These are phyloP conservation scores for Cardiospermum halicacabum DNA, from an alignment of 345 rosid genomes.

Conservation along the genomic window DNA sequence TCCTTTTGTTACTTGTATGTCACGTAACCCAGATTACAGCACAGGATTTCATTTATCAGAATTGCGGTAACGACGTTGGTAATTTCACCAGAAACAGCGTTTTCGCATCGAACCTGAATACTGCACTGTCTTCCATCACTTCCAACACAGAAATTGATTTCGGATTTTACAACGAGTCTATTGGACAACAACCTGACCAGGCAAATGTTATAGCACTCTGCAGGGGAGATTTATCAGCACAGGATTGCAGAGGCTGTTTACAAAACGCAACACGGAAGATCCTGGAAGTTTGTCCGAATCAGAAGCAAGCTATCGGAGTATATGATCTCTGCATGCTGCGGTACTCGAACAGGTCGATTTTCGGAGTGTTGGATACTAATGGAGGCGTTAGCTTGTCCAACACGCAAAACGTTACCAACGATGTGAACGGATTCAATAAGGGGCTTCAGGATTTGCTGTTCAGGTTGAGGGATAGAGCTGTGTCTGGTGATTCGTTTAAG, in stretches of 20 bases:
- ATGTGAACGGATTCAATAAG: constrained; percentile 1
- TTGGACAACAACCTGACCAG: constrained; percentile 14
- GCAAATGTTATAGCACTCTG: constrained; percentile 36
- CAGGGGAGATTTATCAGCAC: constrained; percentile 33
- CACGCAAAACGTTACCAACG: not conserved
- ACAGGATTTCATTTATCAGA: not conserved
- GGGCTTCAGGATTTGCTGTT: constrained; percentile 4
- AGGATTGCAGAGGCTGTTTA: constrained; percentile 33
- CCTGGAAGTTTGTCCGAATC: constrained; percentile 10
- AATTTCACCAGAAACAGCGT: constrained; percentile 17
- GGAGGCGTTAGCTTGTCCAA: not conserved
- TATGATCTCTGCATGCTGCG: constrained; percentile 22
- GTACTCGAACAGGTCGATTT: constrained; percentile 17
- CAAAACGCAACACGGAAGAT: constrained; percentile 17
- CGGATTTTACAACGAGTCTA: constrained; percentile 4
- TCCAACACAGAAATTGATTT: not conserved
- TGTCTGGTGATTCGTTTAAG: constrained; percentile 12
- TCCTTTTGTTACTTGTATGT: not conserved
- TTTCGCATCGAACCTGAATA: constrained; percentile 21
- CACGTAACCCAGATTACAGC: not conserved
- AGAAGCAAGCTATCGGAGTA: constrained; percentile 6
- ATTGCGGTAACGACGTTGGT: constrained; percentile 1
- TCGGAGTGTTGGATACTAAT: not conserved
- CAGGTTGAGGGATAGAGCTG: constrained; percentile 7
- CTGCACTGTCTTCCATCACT: too few species aligned